Base-by-base conservation (phyloP, 768 basidiomycete genomes). In the Hypsizygus marmoreus region DNA sequence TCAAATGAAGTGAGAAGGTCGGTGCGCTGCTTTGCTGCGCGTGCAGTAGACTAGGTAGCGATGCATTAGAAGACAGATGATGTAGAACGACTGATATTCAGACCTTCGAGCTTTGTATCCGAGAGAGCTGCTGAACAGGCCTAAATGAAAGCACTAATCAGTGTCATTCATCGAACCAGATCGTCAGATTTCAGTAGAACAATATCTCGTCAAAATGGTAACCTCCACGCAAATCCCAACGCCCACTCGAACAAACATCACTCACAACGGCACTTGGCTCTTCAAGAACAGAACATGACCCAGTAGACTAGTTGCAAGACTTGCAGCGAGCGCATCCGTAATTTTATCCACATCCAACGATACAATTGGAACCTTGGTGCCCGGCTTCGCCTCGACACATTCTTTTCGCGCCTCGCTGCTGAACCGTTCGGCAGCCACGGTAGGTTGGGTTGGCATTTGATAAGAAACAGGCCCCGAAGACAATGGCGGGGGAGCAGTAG, bases 261-360 rank as follows among this genome's bases (percentile, higher is more conserved):
- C 87, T 65, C 56, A 90, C 88, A 90, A 81, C 1, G 88, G 88
- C 0, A 90, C 72, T 55, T 91, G 88, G 51, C 77, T 84, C 61
- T 91, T 91, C 44, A 91, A 67, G 58, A 87, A 91, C 13, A 91
- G 61, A 2, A 89, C 74, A 58, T 90, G 87, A 0, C 81, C 80
- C 0, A 91, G 66, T 20, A 89, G 62, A 47, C 76, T 79, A 10
- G 73, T 70, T 2, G 86, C 80, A 2, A 91, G 74, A 16, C 75
- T 74, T 1, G 84, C 80, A 8, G 88, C 88, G 61, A 85, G 71
- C 4, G 65, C 67, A 44, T 81, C 79, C 16, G 76, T 74, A 14
- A 91, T 74, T 1, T 55, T 47, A 8, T 81, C 76, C 3, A 71
- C 57, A 34, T 85, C 77, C 25, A 90, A 68, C 41, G 51, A 57